These are phyloP conservation scores for Metschnikowia henanensis DNA, from an alignment of 805 yeast genomes.

Conservation along the genomic window DNA sequence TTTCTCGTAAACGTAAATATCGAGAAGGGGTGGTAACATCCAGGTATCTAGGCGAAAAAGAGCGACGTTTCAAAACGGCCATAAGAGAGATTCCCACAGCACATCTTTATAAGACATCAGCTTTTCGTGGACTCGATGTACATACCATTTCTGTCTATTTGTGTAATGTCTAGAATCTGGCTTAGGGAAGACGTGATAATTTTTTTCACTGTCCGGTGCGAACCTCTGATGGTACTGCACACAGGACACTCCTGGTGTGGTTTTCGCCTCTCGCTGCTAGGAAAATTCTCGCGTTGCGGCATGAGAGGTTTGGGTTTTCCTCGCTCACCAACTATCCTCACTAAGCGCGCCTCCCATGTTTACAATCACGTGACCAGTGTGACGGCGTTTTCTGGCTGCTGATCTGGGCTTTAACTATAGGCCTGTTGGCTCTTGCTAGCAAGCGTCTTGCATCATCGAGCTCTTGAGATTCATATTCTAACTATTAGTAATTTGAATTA, in stretches of 20 bases:
- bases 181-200: constrained; percentile 15
- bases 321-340: neutral
- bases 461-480: too few species aligned
- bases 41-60: neutral
- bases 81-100: neutral
- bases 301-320: neutral
- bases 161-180: constrained; percentile 11
- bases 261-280: neutral
- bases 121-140: constrained; percentile 7
- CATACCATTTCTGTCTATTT: constrained; percentile 24
- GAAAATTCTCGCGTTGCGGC: neutral
- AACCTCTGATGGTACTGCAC: constrained; percentile 5
- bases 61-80: neutral
- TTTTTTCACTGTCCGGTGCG: constrained; percentile 19
- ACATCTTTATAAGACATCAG: neutral
- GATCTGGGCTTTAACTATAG: too few species aligned
- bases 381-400: constrained; percentile 17
- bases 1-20: too few species aligned
- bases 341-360: neutral
- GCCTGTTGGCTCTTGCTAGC: too few species aligned
- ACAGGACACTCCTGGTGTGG: neutral
- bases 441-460: too few species aligned
- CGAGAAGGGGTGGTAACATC: neutral
- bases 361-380: constrained; percentile 14
- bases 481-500: too few species aligned